Evolutionary conservation across 2,329 filamentous ascomycete genomes (phyloP).

Genomic region (Monilinia vaccinii-corymbosi): DNA sequence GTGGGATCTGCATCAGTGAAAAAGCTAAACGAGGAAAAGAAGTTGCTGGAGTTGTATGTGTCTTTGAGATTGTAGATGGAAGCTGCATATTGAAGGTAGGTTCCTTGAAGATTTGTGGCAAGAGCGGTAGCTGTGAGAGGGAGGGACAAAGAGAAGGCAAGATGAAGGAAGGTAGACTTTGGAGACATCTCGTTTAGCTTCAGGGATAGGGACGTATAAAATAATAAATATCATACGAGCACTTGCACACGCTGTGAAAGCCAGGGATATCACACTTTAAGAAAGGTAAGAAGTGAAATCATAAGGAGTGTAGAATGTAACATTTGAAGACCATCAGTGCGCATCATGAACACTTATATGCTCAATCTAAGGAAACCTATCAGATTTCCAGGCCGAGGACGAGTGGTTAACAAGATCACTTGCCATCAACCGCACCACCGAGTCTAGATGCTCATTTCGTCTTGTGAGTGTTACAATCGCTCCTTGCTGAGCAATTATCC

Average conservation of each 20-base stretch:
- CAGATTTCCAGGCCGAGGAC: not conserved
- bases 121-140: not conserved
- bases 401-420: not conserved
- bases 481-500: not conserved
- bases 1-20: constrained; percentile 58
- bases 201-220: not conserved
- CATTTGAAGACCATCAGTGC: not conserved
- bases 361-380: not conserved
- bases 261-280: not conserved
- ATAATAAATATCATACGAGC: not conserved
- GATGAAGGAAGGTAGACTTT: not conserved
- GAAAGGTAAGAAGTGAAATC: not conserved
- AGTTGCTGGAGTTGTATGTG: constrained; percentile 36
- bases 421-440: not conserved
- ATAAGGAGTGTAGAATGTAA: constrained; percentile 3
- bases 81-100: constrained; percentile 10
- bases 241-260: not conserved
- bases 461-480: not conserved
- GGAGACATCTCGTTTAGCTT: not conserved
- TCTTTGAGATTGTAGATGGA: constrained; percentile 36
- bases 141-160: not conserved
- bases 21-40: constrained; percentile 45
- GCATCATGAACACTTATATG: not conserved
- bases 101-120: not conserved
- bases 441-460: not conserved